Evolutionary conservation across 2,329 filamentous ascomycete species (phyloP), one percentile per base, ranked within the genome.

Genomic region (Byssoonygena ceratinophila): DNA sequence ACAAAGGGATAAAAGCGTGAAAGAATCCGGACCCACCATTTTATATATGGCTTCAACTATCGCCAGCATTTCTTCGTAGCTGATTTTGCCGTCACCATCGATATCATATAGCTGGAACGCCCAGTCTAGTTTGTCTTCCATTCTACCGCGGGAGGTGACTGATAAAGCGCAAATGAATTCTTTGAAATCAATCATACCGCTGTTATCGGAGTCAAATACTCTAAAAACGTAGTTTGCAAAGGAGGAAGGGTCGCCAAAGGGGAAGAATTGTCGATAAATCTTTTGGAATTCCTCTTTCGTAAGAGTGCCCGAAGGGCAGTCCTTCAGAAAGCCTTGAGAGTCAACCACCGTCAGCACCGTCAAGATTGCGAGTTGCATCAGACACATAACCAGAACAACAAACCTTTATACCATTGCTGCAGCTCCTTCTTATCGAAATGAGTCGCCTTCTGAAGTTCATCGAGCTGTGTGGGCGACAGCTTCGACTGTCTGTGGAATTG

Each of bases 11-110:
- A 51, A 61, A 36, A 34, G 32, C 7, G 32, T 59, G 55, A 32
- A 40, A 22, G 20, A 4, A 27, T 18, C 27, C 1, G 23, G 20
- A 12, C 70, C 41, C 70, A 97, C 92, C 92, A 98, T 98, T 73
- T 97, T 98, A 79, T 98, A 98, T 67, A 98, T 98, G 52, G 92
- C 92, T 74, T 97, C 91, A 53, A 98, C 92, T 67, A 98, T 98
- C 62, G 89, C 85, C 60, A 98, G 77, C 92, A 98, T 98, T 76
- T 98, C 92, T 52, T 97, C 88, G 70, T 97, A 98, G 69, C 86
- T 95, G 66, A 98, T 98, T 77, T 96, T 95, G 66, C 92, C 92
- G 68, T 98, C 92, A 53, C 92, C 91, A 66, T 98, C 92, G 65
- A 98, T 97, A 72, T 98, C 92, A 72, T 98, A 98, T 61, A 98